phyloP scores from a whole-genome alignment of 1,284 basidiomycete genomes.

The Puccinia polysora region DNA sequence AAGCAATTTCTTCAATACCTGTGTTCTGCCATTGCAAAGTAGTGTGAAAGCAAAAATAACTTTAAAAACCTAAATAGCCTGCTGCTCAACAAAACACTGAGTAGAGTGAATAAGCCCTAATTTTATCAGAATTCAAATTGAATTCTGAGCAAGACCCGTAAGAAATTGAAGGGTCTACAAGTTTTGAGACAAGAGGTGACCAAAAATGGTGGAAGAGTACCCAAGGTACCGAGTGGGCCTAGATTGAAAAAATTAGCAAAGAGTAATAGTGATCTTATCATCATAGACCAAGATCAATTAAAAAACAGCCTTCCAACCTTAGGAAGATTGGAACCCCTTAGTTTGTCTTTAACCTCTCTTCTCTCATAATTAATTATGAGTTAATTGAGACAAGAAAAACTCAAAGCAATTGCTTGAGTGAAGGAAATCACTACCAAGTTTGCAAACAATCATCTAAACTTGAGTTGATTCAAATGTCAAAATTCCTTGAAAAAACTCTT shows the following conservation, averaged over 20 bases:
- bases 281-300: background rate
- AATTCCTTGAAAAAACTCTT: constrained; percentile 65
- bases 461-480: constrained; percentile 70
- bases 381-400: constrained; percentile 57
- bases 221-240: background rate
- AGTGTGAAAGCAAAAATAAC: too few species aligned
- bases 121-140: background rate
- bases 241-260: constrained; percentile 31
- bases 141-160: background rate
- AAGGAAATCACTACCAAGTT: constrained; percentile 74
- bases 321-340: too few species aligned
- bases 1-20: too few species aligned
- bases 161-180: background rate
- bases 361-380: background rate
- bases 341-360: too few species aligned
- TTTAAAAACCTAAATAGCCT: too few species aligned
- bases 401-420: constrained; percentile 73
- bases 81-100: too few species aligned
- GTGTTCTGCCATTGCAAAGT: too few species aligned
- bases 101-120: too few species aligned
- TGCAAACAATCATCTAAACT: constrained; percentile 67
- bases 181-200: constrained; percentile 3
- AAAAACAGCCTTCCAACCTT: background rate
- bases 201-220: constrained; percentile 1
- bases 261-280: constrained; percentile 26